Base-by-base conservation (phyloP, 2,329 filamentous ascomycete species). In the Paraphaeosphaeria minitans region DNA sequence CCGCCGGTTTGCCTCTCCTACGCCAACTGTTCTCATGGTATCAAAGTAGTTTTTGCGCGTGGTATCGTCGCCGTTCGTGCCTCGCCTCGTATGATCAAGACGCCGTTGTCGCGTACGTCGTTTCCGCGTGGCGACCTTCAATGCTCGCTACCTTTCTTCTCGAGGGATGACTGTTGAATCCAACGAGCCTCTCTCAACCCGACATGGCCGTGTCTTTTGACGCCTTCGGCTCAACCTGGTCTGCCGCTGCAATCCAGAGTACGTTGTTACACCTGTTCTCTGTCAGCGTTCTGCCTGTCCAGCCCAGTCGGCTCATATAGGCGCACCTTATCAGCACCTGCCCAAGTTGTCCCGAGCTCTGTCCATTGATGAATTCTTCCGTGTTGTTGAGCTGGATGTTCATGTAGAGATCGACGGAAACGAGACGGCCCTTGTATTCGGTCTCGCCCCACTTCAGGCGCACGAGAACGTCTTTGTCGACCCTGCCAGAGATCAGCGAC, bases 331-430 rank as follows among this genome's bases (percentile, higher is more conserved):
- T 98, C 71, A 99, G 79, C 47, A 99, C 93, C 79, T 97, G 90
- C 7, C 95, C 95, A 66, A 99, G 81, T 50, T 87, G 87, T 57
- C 93, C 94, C 37, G 90, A 92, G 76, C 87, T 89, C 84, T 96
- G 91, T 68, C 92, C 89, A 75, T 93, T 88, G 73, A 97, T 91
- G 80, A 89, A 97, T 79, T 99, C 95, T 80, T 97, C 91, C 53
- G 94, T 93, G 71, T 90, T 89, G 66, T 89, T 88, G 64, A 99
- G 86, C 81, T 98, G 93, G 65, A 99, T 88, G 82, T 99, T 99
- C 94, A 99, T 98, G 83, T 99, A 99, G 75, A 91, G 93, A 82
- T 99, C 95, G 74, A 96, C 91, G 71, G 90, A 94, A 74, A 97
- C 91, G 63, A 99, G 87, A 66, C 87, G 87, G 76, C 95, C 95